Base-by-base conservation (phyloP, 768 basidiomycete genomes). In the Calocybe cyanea region DNA sequence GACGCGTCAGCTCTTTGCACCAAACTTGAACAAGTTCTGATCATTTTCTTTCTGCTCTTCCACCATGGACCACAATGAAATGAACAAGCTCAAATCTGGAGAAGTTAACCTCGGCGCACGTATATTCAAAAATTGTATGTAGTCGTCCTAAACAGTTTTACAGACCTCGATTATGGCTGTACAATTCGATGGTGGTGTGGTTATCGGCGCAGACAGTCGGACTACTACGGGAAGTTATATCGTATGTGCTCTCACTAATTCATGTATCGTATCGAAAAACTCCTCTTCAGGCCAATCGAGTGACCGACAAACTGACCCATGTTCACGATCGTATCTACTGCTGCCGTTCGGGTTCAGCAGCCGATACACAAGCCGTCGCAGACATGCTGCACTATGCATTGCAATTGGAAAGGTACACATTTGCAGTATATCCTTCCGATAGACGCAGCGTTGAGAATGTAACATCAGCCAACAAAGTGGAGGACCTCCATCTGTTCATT, bases 81-180 rank as follows among this genome's bases (percentile, higher is more conserved):
- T 93, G 60, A 74, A 87, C 59, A 83, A 79, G 55, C 83, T 98
- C 67, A 97, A 97, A 73, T 72, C 76, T 36, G 94, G 95, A 57
- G 95, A 98, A 76, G 88, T 97, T 63, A 93, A 97, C 76, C 84
- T 97, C 57, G 93, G 93, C 54, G 93, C 95, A 68, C 59, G 90
- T 77, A 31, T 13, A 5, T 30, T 14, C 10, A 19, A 57, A 30
- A 15, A 45, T 34, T 40, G 48, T 18, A 21, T 30, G n/a, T 28
- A 34, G 23, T 28, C 45, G 49, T 19, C 13, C 32, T 25, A 23
- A 38, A 45, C 47, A 28, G 36, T 34, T 24, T 15, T 24, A 35
- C 57, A 97, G 92, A 99, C 95, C 45, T 97, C 95, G 34, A 98
- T 99, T 65, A 97, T 97, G 94, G 95, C 96, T 43, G 94, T 98